These are phyloP conservation scores for Leersia perrieri DNA, from an alignment of 176 grass and related monocot genomes.

Conservation along the genomic window DNA sequence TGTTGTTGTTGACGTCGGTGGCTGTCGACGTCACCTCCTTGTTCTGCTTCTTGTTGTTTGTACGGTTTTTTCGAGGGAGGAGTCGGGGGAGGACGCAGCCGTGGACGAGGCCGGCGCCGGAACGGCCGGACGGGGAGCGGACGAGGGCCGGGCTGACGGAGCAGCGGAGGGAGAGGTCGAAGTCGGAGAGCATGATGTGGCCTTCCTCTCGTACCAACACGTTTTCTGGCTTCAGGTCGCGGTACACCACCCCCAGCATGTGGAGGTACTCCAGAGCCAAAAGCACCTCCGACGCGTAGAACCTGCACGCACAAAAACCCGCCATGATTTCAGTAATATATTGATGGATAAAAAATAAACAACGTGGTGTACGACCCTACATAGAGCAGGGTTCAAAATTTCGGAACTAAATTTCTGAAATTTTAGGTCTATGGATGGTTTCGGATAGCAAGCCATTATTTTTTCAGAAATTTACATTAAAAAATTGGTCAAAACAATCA, in stretches of 20 bases:
- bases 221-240: slow-evolving; percentile 88
- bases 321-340: neutral
- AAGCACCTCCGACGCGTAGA: slow-evolving; percentile 81
- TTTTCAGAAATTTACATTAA: neutral
- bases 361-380: no score
- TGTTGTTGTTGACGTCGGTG: no score
- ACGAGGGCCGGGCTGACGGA: slow-evolving; percentile 78
- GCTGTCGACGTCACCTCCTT: neutral
- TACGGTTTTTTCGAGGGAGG: slow-evolving; percentile 42
- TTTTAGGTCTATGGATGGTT: no score
- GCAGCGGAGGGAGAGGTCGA: slow-evolving; percentile 83
- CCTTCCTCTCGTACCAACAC: slow-evolving; percentile 78
- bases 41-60: slow-evolving; percentile 10
- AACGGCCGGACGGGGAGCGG: slow-evolving; percentile 57
- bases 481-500: neutral
- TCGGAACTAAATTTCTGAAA: no score
- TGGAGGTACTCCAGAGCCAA: slow-evolving; percentile 89
- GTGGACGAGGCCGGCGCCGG: slow-evolving; percentile 24
- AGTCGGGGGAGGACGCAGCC: slow-evolving; percentile 77
- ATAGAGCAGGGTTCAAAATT: no score
- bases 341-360: no score
- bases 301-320: slow-evolving; percentile 42
- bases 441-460: neutral
- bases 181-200: slow-evolving; percentile 97
- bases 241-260: slow-evolving; percentile 89